Conservation (phyloP, 2,329 filamentous ascomycete species). For the Monilinia fructigena region DNA sequence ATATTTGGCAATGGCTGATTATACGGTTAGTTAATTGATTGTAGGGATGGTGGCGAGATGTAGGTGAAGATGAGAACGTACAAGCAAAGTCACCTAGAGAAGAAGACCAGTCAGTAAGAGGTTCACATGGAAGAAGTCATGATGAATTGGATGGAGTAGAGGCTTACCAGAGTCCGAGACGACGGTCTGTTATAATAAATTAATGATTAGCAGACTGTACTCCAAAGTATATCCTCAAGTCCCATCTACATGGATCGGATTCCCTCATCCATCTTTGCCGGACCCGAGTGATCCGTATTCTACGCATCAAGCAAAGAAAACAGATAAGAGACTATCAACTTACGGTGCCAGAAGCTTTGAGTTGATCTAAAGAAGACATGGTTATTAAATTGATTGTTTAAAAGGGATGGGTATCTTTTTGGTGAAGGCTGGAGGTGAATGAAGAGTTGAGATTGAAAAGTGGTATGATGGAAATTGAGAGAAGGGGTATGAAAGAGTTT, state of each 20-base stretch:
- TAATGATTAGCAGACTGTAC: slow-evolving; percentile 21
- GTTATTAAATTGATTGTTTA: slow-evolving; percentile 27
- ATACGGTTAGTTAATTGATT: slow-evolving; percentile 25
- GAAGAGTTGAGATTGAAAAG: not conserved
- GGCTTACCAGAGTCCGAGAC: slow-evolving; percentile 91
- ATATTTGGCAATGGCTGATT: slow-evolving; percentile 92
- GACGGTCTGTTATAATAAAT: slow-evolving; percentile 63
- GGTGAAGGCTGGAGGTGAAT: slow-evolving; percentile 15
- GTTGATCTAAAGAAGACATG: slow-evolving; percentile 93
- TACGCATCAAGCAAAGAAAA: slow-evolving; percentile 12
- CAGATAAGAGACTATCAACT: slow-evolving; percentile 46
- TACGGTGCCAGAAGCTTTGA: slow-evolving; percentile 96
- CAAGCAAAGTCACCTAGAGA: slow-evolving; percentile 72
- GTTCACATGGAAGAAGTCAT: slow-evolving; percentile 11
- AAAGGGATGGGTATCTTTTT: slow-evolving; percentile 26
- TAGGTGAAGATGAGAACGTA: slow-evolving; percentile 48
- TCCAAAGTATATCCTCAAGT: slow-evolving; percentile 10
- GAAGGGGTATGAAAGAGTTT: slow-evolving; percentile 21
- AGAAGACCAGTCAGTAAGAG: slow-evolving; percentile 29
- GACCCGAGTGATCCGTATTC: slow-evolving; percentile 11
- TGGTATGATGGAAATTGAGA: slow-evolving; percentile 6
- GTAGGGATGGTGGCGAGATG: slow-evolving; percentile 4
- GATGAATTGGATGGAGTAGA: slow-evolving; percentile 18
- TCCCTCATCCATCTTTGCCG: not conserved
- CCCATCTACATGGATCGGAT: not conserved